Evolutionary conservation across 2,329 filamentous ascomycete genomes (phyloP).

Genomic region (Fusarium albidum): DNA sequence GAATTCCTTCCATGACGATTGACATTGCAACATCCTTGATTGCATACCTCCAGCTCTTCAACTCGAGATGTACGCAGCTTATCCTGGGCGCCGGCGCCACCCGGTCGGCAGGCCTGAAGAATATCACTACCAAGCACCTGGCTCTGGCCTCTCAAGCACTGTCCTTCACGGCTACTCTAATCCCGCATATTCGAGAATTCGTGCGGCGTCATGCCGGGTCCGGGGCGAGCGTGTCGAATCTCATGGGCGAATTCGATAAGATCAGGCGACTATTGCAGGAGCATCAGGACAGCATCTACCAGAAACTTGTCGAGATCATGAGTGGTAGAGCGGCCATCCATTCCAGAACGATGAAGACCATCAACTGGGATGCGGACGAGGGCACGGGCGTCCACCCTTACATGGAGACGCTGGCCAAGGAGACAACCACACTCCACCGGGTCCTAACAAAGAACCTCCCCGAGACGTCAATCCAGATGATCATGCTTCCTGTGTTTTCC

Average conservation of each 20-base stretch:
- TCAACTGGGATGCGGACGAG: slow-evolving; percentile 73
- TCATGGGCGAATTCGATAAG: slow-evolving; percentile 89
- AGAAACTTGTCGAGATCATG: slow-evolving; percentile 95
- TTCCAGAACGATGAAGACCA: slow-evolving; percentile 75
- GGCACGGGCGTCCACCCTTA: slow-evolving; percentile 66
- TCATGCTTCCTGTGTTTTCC: slow-evolving; percentile 85
- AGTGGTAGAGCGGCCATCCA: slow-evolving; percentile 77
- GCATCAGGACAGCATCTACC: slow-evolving; percentile 88
- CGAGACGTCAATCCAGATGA: slow-evolving; percentile 78
- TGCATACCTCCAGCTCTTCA: slow-evolving; percentile 91
- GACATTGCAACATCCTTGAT: slow-evolving; percentile 83
- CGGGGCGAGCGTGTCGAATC: slow-evolving; percentile 58
- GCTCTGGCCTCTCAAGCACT: slow-evolving; percentile 90
- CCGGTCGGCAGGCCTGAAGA: slow-evolving; percentile 86
- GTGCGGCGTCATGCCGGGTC: slow-evolving; percentile 76
- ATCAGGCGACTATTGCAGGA: slow-evolving; percentile 85
- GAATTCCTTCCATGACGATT: slow-evolving; percentile 87
- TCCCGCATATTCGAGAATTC: slow-evolving; percentile 92
- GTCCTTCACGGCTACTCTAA: slow-evolving; percentile 84
- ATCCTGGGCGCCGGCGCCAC: slow-evolving; percentile 96
- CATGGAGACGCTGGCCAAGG: slow-evolving; percentile 87
- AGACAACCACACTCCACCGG: slow-evolving; percentile 84
- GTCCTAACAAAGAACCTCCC: slow-evolving; percentile 84
- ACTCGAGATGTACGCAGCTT: slow-evolving; percentile 94
- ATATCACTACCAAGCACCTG: slow-evolving; percentile 95